These are phyloP conservation scores for Dacryopinax spathularia DNA, from an alignment of 768 basidiomycete species.

Conservation along the genomic window DNA sequence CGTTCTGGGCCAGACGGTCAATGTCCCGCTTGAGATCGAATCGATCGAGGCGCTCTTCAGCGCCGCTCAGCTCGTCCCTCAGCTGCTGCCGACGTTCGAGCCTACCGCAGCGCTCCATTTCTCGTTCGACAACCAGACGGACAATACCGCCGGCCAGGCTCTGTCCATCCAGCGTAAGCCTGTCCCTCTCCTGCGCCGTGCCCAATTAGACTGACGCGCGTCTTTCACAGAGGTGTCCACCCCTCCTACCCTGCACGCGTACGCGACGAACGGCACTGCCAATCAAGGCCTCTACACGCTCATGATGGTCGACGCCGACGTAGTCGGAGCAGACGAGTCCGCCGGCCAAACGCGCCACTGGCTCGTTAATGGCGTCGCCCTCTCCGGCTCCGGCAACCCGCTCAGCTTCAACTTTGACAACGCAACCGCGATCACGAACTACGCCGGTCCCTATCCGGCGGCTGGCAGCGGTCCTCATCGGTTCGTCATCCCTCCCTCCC, in stretches of 20 bases:
- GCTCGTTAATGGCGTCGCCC: slow-evolving; percentile 53
- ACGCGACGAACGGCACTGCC: slow-evolving; percentile 36
- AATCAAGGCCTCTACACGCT: slow-evolving; percentile 43
- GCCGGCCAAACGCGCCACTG: slow-evolving; percentile 61
- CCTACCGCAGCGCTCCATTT: slow-evolving; percentile 46
- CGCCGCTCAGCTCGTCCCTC: slow-evolving; percentile 46
- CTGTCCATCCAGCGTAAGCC: slow-evolving; percentile 43
- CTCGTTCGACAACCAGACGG: slow-evolving; percentile 37
- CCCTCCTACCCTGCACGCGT: slow-evolving; percentile 40
- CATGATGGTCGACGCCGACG: slow-evolving; percentile 60
- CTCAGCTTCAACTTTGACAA: slow-evolving; percentile 10
- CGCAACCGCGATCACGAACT: slow-evolving; percentile 43
- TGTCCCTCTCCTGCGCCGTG: neutral
- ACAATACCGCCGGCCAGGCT: slow-evolving; percentile 42
- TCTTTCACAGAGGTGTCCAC: slow-evolving; percentile 38
- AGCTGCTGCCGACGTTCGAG: slow-evolving; percentile 42
- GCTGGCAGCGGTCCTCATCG: slow-evolving; percentile 60
- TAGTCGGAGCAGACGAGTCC: slow-evolving; percentile 45
- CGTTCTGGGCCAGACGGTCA: slow-evolving; percentile 33
- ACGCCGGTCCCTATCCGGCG: slow-evolving; percentile 58
- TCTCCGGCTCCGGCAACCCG: neutral
- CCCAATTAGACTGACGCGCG: neutral
- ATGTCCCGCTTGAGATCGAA: slow-evolving; percentile 33
- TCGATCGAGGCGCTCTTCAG: slow-evolving; percentile 57
- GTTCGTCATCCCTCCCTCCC: slow-evolving; percentile 21